Evolutionary conservation across 306 rosid genomes (phyloP).

Genomic region (Inga oerstediana): DNA sequence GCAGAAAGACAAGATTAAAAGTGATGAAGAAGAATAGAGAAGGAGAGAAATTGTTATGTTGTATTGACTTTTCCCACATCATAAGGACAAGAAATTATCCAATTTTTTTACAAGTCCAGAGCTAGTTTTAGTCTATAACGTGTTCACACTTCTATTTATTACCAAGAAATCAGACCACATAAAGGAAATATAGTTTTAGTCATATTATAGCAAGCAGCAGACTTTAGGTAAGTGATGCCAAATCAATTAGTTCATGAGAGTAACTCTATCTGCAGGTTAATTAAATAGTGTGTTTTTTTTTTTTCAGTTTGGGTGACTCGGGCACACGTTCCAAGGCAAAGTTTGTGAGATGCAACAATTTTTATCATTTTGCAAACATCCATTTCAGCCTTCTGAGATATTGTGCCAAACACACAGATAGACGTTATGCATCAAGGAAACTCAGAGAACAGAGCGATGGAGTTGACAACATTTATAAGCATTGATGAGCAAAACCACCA

Average conservation of each 20-base stretch:
- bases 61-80: neutral
- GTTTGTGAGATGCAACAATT: neutral
- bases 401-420: neutral
- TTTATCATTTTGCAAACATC: neutral
- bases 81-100: constrained; percentile 6
- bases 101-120: neutral
- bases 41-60: neutral
- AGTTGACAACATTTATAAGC: neutral
- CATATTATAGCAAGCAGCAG: neutral
- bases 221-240: neutral
- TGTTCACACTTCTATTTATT: neutral
- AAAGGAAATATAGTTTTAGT: neutral
- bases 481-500: constrained; percentile 11
- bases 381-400: neutral
- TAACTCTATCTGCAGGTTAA: neutral
- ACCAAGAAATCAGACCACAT: neutral
- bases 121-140: neutral
- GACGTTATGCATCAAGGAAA: neutral
- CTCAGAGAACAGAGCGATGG: neutral
- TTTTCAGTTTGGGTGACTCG: neutral
- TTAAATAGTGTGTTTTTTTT: neutral
- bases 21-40: constrained; percentile 1
- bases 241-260: neutral
- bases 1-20: neutral
- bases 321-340: neutral